A percentile compares a stretch with the other conserved stretches of the same genome.
Conservation (phyloP, 768 basidiomycete species). For the Hypholoma fasciculare region DNA sequence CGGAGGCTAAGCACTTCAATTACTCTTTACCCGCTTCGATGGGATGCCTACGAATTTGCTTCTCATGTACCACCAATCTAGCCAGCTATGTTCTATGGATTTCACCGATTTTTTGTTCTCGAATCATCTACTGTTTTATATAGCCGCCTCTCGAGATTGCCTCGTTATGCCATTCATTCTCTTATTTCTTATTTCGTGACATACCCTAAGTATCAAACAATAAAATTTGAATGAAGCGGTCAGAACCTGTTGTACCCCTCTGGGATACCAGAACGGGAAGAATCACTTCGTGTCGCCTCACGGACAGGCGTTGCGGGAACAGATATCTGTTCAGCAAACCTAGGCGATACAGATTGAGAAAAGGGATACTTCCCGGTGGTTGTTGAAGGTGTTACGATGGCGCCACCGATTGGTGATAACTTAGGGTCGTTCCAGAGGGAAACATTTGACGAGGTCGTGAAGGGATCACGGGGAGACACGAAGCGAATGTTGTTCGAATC, state of each 20-base stretch:
- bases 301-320: neutral
- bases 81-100: no score
- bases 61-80: no score
- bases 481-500: constrained; percentile 25
- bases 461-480: constrained; percentile 14
- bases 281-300: neutral
- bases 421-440: constrained; percentile 26
- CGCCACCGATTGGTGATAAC: constrained; percentile 21
- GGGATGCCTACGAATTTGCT: no score
- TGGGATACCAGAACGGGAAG: no score
- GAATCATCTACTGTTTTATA: no score
- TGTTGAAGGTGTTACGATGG: constrained; percentile 8
- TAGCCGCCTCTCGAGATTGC: no score
- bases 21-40: neutral
- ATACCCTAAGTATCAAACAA: no score
- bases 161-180: no score
- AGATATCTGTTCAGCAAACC: neutral
- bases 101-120: no score
- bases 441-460: constrained; percentile 10
- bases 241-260: no score
- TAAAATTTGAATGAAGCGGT: no score
- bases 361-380: neutral
- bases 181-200: no score
- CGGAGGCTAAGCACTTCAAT: neutral
- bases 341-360: neutral